Evolutionary conservation across 352 stramenopile genomes (phyloP).

Genomic region (Globisporangium ultimum): DNA sequence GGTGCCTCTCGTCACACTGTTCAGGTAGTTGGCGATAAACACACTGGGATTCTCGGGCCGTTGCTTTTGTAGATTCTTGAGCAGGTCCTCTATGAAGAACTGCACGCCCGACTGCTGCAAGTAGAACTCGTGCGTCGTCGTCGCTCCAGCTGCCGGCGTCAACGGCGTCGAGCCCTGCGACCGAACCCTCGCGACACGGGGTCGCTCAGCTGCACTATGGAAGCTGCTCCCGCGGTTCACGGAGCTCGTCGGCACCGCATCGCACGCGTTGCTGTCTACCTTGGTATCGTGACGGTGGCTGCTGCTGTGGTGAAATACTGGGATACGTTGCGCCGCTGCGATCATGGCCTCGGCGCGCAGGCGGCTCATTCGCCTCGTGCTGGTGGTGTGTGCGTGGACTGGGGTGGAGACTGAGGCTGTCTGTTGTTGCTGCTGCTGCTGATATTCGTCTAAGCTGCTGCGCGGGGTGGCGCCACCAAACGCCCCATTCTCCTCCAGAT

Average conservation of each 20-base stretch:
- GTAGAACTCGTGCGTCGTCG: slow-evolving; percentile 34
- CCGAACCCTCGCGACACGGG: slow-evolving; percentile 16
- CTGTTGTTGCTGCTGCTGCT: not conserved
- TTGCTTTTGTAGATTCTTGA: slow-evolving; percentile 48
- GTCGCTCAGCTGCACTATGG: slow-evolving; percentile 2
- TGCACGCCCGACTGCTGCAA: slow-evolving; percentile 51
- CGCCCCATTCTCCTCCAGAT: not conserved
- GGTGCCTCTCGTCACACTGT: slow-evolving; percentile 23
- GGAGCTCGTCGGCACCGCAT: not conserved
- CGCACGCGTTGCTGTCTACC: no score
- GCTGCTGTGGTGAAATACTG: not conserved
- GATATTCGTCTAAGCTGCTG: not conserved
- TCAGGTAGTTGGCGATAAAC: slow-evolving; percentile 51
- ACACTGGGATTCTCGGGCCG: slow-evolving; percentile 28
- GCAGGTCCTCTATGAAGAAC: slow-evolving; percentile 54
- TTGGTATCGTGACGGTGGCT: not conserved
- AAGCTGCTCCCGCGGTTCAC: not conserved
- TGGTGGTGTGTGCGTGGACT: not conserved
- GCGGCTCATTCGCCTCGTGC: slow-evolving; percentile 25
- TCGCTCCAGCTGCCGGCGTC: not conserved
- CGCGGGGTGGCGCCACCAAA: no score
- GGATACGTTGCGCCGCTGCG: slow-evolving; percentile 31
- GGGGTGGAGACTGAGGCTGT: no score
- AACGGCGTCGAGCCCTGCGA: slow-evolving; percentile 17
- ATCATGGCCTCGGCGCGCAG: slow-evolving; percentile 45